Percentiles rank a stretch among this genome's conserved stretches.
These are phyloP conservation scores for Asterella californica DNA, from an alignment of 225 moss, liverwort and hornwort genomes.

Conservation along the genomic window DNA sequence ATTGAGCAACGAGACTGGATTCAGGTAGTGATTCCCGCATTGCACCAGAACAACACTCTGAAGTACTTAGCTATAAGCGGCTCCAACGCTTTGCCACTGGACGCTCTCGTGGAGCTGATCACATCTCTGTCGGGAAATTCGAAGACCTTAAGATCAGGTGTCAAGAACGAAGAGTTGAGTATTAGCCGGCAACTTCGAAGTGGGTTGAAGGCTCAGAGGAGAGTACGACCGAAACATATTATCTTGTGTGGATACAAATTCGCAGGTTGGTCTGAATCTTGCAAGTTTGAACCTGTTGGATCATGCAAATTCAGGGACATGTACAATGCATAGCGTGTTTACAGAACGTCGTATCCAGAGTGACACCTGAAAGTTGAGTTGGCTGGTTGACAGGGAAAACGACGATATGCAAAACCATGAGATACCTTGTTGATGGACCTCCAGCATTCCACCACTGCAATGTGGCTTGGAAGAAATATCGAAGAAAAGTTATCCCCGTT, in stretches of 20 bases:
- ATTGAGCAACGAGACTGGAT: neutral
- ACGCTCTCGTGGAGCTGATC: neutral
- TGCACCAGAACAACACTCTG: conserved; percentile 12
- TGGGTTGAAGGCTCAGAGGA: neutral
- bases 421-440: neutral
- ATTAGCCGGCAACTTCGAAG: neutral
- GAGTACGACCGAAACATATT: neutral
- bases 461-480: neutral
- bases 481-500: neutral
- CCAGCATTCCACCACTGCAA: neutral
- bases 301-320: neutral
- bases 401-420: neutral
- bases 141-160: neutral
- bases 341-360: neutral
- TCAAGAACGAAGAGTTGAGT: neutral
- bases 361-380: neutral
- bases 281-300: neutral
- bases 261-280: neutral
- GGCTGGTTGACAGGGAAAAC: conserved; percentile 6
- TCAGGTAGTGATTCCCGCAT: conserved; percentile 12
- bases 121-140: neutral
- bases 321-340: no score
- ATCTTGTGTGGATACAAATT: conserved; percentile 8
- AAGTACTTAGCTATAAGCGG: neutral
- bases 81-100: neutral